Base-by-base conservation (phyloP, 768 basidiomycete species). In the Mycena metata region DNA sequence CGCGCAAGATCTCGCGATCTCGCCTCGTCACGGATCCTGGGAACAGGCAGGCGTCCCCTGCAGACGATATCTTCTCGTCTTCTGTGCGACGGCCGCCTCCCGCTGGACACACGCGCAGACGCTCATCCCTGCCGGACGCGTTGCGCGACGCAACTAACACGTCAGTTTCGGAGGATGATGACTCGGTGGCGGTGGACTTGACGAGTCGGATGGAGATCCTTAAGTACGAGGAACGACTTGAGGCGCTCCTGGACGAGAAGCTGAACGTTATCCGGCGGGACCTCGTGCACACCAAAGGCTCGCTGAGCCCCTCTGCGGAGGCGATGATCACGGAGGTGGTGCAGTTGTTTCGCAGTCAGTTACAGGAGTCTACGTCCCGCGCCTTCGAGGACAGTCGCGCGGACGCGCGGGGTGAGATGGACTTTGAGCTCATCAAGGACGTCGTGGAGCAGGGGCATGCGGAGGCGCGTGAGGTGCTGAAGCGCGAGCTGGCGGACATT, bases 331-430 rank as follows among this genome's bases (percentile, higher is more conserved):
- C 83, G 0, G 93, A 94, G 66, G 85, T 93, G 7, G 83, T 93
- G 45, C 80, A 88, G 10, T 78, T 92, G 66, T 90, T 93, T 83
- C 86, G 90, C 11, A 80, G 87, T 21, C 91, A 93, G 71, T 79
- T 93, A 12, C 88, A 88, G 62, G 89, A 90, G 45, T 88, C 89
- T 10, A 88, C 90, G 0, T 15, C 82, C 9, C 84, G 85, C 50
- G 84, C 85, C 21, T 69, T 85, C 55, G 90, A 92, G 23, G 89
- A 90, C 62, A 86, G 85, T 67, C 89, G 87, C 72, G 81, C 88
- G 80, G 91, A 93, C 72, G 92, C 90, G 24, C 87, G 88, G 35
- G 92, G 91, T 21, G 93, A 95, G 70, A 79, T 94, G 26, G 93
- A 95, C 78, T 89, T 93, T 75, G 90, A 93, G 74, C 80, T 93